Evolutionary conservation across 2,329 filamentous ascomycete species (phyloP).

Genomic region (Onygena corvina): DNA sequence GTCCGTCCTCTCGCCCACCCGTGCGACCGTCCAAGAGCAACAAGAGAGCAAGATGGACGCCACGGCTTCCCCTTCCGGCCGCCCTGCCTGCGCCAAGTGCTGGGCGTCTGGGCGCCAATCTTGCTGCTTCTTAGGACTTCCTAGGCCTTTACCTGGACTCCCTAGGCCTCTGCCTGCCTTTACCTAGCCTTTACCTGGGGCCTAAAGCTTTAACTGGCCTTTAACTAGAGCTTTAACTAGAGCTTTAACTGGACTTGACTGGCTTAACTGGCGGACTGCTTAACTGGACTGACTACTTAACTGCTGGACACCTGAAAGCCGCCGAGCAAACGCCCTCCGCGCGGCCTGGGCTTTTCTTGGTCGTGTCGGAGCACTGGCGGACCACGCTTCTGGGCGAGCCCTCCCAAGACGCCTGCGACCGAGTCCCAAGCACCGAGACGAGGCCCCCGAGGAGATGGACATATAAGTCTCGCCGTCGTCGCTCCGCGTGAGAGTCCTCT

Average conservation of each 20-base stretch:
- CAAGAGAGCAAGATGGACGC: conserved; percentile 4
- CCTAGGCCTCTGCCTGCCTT: no score
- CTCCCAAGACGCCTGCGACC: no score
- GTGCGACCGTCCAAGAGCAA: neutral
- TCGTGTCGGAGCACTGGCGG: conserved; percentile 5
- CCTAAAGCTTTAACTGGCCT: neutral
- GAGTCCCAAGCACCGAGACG: no score
- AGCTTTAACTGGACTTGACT: no score
- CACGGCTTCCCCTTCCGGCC: neutral
- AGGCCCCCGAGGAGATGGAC: neutral
- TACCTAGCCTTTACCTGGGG: no score
- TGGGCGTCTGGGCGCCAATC: conserved; percentile 1
- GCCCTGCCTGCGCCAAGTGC: conserved; percentile 2
- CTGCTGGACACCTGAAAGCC: no score
- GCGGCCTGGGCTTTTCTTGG: conserved; percentile 1
- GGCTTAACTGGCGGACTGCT: no score
- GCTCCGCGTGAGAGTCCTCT: no score
- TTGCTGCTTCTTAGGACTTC: neutral
- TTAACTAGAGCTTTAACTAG: no score
- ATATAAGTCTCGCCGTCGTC: no score
- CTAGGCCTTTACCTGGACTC: no score
- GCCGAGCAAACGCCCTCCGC: neutral
- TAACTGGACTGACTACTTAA: no score
- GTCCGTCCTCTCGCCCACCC: neutral
- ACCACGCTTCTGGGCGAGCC: neutral